phyloP scores from a whole-genome alignment of 208 protist species.

The Naegleria lovaniensis region DNA sequence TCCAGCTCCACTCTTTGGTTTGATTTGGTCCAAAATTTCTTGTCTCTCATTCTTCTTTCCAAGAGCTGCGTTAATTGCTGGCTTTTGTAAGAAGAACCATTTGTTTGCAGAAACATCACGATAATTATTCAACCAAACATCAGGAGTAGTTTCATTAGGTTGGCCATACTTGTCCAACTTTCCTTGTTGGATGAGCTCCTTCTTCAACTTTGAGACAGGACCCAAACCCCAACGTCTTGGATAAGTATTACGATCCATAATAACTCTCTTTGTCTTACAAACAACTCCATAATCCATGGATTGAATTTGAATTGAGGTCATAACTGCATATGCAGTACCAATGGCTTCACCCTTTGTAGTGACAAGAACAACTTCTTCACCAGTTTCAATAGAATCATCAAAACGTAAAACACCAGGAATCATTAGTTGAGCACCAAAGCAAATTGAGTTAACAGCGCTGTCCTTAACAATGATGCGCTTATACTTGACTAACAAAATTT shows the following conservation, averaged over 20 bases:
- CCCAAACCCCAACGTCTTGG: constrained; percentile 96
- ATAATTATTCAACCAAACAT: constrained; percentile 80
- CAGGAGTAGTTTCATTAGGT: constrained; percentile 92
- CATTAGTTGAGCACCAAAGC: constrained; percentile 99
- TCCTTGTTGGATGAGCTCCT: constrained; percentile 89
- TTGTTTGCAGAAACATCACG: constrained; percentile 68
- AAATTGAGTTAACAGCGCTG: constrained; percentile 96
- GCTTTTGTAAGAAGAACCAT: background rate
- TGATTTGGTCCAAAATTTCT: background rate
- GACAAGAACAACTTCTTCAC: constrained; percentile 95
- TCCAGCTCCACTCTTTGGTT: background rate
- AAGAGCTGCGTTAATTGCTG: background rate
- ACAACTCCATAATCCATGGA: constrained; percentile 94
- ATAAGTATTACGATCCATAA: constrained; percentile 99
- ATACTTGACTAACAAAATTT: constrained; percentile 91
- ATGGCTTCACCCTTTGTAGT: constrained; percentile 99
- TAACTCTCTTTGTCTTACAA: constrained; percentile 97
- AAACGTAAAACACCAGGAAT: constrained; percentile 96
- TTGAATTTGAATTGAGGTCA: constrained; percentile 94
- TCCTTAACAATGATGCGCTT: constrained; percentile 99
- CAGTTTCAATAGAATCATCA: constrained; percentile 89
- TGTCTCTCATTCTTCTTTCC: constrained; percentile 1
- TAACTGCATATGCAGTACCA: constrained; percentile 93
- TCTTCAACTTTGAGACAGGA: constrained; percentile 87
- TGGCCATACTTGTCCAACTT: constrained; percentile 97